A percentile compares a stretch with the other conserved stretches of the same genome.
Evolutionary conservation across 2,329 filamentous ascomycete species (phyloP).

Genomic region (Lasiodiplodia hormozganensis): DNA sequence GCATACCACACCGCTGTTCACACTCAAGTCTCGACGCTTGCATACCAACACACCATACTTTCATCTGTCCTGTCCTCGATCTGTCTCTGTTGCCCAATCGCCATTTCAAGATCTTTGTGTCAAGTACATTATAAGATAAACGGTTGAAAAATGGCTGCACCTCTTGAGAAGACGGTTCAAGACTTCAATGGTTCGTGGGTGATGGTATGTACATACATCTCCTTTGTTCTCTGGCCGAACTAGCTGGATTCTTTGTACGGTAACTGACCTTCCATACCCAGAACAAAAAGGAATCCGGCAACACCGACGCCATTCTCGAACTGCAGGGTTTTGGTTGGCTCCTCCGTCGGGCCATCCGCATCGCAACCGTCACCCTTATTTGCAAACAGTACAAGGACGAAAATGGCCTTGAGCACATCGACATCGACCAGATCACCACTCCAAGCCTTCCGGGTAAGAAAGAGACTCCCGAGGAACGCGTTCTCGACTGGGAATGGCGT

Average conservation of each 20-base stretch:
- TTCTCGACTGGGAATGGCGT: slow-evolving; percentile 64
- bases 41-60: too few relatives aligned
- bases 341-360: slow-evolving; percentile 72
- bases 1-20: too few relatives aligned
- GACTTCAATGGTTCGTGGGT: slow-evolving; percentile 48
- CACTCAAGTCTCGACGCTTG: too few relatives aligned
- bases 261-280: slow-evolving; percentile 43
- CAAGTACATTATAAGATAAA: too few relatives aligned
- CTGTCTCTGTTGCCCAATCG: too few relatives aligned
- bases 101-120: too few relatives aligned
- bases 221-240: not conserved
- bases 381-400: slow-evolving; percentile 59
- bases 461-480: slow-evolving; percentile 63
- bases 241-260: not conserved
- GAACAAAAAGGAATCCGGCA: slow-evolving; percentile 78
- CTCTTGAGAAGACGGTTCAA: slow-evolving; percentile 42
- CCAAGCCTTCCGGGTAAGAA: slow-evolving; percentile 69
- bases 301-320: slow-evolving; percentile 70
- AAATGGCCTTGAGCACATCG: slow-evolving; percentile 58
- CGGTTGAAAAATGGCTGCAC: slow-evolving; percentile 45
- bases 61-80: too few relatives aligned
- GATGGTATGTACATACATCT: slow-evolving; percentile 38
- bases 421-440: slow-evolving; percentile 68
- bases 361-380: slow-evolving; percentile 72
- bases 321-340: slow-evolving; percentile 67